These are phyloP conservation scores for Aquilaria agallochum DNA, from an alignment of 441 rosid species.

Conservation along the genomic window DNA sequence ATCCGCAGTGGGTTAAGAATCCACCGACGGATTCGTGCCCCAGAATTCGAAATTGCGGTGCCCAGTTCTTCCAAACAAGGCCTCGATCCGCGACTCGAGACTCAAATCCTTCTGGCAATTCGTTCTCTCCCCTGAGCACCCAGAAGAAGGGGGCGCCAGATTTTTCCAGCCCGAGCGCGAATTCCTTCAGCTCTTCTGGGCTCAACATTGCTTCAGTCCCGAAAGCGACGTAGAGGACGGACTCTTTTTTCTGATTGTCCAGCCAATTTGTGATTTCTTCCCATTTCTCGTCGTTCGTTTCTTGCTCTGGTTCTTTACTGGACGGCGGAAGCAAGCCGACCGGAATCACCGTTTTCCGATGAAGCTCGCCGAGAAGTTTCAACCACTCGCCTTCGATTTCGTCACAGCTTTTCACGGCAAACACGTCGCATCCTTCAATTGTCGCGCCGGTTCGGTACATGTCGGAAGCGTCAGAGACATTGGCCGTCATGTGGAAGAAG, in stretches of 20 bases:
- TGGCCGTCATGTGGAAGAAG: constrained; percentile 41
- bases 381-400: constrained; percentile 67
- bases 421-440: constrained; percentile 32
- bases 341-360: constrained; percentile 42
- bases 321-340: constrained; percentile 55
- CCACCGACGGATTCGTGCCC: constrained; percentile 37
- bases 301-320: constrained; percentile 13
- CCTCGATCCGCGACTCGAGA: constrained; percentile 13
- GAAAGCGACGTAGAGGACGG: constrained; percentile 55
- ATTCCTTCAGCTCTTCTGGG: constrained; percentile 32
- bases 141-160: constrained; percentile 54
- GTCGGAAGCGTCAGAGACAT: constrained; percentile 39
- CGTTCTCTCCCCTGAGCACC: constrained; percentile 42
- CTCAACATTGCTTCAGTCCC: constrained; percentile 54
- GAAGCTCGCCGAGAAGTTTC: constrained; percentile 29
- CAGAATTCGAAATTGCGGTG: constrained; percentile 39
- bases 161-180: constrained; percentile 59
- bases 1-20: constrained; percentile 52
- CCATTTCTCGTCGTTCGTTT: constrained; percentile 22
- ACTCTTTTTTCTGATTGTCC: constrained; percentile 30
- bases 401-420: constrained; percentile 43
- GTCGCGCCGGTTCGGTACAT: constrained; percentile 41
- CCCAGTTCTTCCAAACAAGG: constrained; percentile 29
- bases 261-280: constrained; percentile 37
- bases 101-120: constrained; percentile 22